Base-by-base conservation (phyloP, 2,329 filamentous ascomycete genomes). In the Colletotrichum sp. region DNA sequence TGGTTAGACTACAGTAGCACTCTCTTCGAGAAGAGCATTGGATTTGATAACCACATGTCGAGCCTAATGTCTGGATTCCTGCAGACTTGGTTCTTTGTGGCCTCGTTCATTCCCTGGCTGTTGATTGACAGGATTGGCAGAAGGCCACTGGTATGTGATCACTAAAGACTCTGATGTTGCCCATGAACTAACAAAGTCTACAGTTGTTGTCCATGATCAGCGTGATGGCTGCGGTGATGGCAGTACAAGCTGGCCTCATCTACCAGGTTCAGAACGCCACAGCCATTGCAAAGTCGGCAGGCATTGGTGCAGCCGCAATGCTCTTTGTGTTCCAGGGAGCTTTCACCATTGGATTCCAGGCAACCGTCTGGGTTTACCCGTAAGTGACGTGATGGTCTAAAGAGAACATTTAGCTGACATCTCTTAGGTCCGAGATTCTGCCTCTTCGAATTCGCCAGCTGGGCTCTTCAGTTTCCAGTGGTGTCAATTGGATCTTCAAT, bases 11-110 rank as follows among this genome's bases (percentile, higher is more conserved):
- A 89, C 71, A 83, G 87, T 5, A 85, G 83, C 16, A 87, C 89
- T 0, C 79, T 90, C 1, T 88, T 90, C 69, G 82, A 88, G 68
- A 80, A 85, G 21, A 88, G 85, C 21, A 83, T 90, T 4, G 83
- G 85, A 1, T 85, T 88, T 67, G 80, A 80, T 21, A 79, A 84
- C 2, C 84, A 86, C 59, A 85, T 89, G 80, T 86, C 89, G 5
- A 82, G 88, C 5, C 82, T 91, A 39, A 88, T 91, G 81, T 88
- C 88, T n/a, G 88, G 89, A 39, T 87, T 89, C 77, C 82, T 90
- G 15, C 87, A 89, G 80, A 89, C 88, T 0, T 88, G 84, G 84
- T 85, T 84, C 72, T 86, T 86, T 71, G 32, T 83, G 13, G 84
- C 84, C 3, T 85, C 83, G 9, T 85, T 82, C 32, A 86, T 89